These are phyloP conservation scores for Mycena pura DNA, from an alignment of 768 basidiomycete genomes.

Conservation along the genomic window DNA sequence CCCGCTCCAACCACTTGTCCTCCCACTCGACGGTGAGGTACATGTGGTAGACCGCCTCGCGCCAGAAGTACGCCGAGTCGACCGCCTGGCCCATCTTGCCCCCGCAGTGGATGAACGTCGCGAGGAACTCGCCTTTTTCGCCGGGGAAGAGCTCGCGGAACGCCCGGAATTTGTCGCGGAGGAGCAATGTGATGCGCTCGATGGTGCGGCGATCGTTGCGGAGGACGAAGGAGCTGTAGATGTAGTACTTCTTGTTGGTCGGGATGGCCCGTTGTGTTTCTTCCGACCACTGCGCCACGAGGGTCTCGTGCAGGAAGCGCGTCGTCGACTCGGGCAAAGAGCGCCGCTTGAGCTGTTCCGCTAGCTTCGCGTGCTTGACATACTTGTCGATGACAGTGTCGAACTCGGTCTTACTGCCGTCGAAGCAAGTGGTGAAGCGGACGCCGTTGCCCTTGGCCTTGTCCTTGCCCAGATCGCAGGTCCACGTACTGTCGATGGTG, in stretches of 20 bases:
- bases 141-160: constrained; percentile 21
- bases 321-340: constrained; percentile 21
- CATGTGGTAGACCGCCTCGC: constrained; percentile 21
- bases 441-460: constrained; percentile 21
- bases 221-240: constrained; percentile 26
- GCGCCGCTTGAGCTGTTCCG: constrained; percentile 21
- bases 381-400: constrained; percentile 21
- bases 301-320: constrained; percentile 26
- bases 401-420: constrained; percentile 16
- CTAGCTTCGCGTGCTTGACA: constrained; percentile 19
- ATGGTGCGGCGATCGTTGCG: constrained; percentile 13
- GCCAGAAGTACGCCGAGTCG: constrained; percentile 24
- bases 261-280: constrained; percentile 22
- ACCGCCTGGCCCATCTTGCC: constrained; percentile 16
- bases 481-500: constrained; percentile 22
- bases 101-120: constrained; percentile 24
- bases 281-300: constrained; percentile 25
- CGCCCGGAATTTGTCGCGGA: constrained; percentile 1
- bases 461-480: constrained; percentile 20
- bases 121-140: constrained; percentile 23
- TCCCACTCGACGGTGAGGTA: constrained; percentile 28
- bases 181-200: constrained; percentile 11
- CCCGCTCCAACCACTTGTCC: constrained; percentile 26
- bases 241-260: constrained; percentile 23
- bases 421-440: constrained; percentile 22